These are phyloP conservation scores for Meripilus lineatus DNA, from an alignment of 1,284 basidiomycete species.

Conservation along the genomic window DNA sequence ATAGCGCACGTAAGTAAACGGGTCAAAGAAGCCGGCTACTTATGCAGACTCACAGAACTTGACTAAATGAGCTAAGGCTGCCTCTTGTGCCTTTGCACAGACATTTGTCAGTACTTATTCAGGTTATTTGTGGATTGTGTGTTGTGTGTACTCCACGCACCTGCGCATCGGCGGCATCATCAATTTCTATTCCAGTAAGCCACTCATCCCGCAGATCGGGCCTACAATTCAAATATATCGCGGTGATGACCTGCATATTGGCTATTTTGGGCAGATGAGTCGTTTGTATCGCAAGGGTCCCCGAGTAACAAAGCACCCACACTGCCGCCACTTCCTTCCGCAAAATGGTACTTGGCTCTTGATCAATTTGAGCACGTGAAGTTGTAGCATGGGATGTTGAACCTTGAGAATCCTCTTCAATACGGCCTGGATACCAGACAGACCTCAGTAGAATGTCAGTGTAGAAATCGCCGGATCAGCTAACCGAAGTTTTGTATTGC, in stretches of 20 bases:
- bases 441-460: slow-evolving; percentile 1
- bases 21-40: slow-evolving; percentile 2
- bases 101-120: slow-evolving; percentile 6
- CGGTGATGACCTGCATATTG: slow-evolving; percentile 99
- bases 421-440: slow-evolving; percentile 61
- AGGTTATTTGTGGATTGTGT: neutral
- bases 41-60: slow-evolving; percentile 75
- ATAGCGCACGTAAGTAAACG: slow-evolving; percentile 1
- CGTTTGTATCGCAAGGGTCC: slow-evolving; percentile 1
- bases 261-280: slow-evolving; percentile 41
- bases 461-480: slow-evolving; percentile 21
- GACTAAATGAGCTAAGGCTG: slow-evolving; percentile 90
- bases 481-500: slow-evolving; percentile 96
- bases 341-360: slow-evolving; percentile 99
- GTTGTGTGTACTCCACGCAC: slow-evolving; percentile 30
- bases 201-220: slow-evolving; percentile 98
- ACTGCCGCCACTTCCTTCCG: slow-evolving; percentile 97
- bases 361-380: slow-evolving; percentile 96
- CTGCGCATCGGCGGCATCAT: slow-evolving; percentile 83
- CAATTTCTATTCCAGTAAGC: slow-evolving; percentile 91
- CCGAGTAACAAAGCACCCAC: slow-evolving; percentile 39
- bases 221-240: slow-evolving; percentile 95
- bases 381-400: slow-evolving; percentile 89
- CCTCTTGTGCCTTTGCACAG: slow-evolving; percentile 79
- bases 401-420: slow-evolving; percentile 94